Conservation (phyloP, 2,329 filamentous ascomycete genomes). For the Beauveria pseudobassiana region DNA sequence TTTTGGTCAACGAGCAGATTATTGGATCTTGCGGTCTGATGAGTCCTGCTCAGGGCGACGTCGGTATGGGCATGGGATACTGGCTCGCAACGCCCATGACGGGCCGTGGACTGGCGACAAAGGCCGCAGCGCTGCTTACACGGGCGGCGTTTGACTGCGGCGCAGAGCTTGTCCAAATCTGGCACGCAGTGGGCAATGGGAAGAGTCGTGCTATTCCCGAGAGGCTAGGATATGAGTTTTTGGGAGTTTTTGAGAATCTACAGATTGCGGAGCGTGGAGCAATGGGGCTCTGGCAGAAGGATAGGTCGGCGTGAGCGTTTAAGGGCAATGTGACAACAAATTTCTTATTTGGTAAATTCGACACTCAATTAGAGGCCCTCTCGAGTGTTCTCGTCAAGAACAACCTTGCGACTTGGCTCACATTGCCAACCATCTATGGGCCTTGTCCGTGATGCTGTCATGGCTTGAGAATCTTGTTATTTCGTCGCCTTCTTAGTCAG, state of each 20-base stretch:
- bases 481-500: no score
- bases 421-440: no score
- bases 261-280: neutral
- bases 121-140: constrained; percentile 13
- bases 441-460: no score
- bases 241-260: constrained; percentile 1
- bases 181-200: constrained; percentile 12
- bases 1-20: constrained; percentile 7
- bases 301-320: neutral
- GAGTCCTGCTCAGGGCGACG: neutral
- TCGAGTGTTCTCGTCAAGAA: no score
- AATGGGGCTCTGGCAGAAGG: constrained; percentile 2
- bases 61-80: constrained; percentile 15
- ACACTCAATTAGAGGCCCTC: no score
- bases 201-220: constrained; percentile 12
- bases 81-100: constrained; percentile 15
- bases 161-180: constrained; percentile 13
- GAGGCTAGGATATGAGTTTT: constrained; percentile 10
- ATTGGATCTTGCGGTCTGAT: constrained; percentile 15
- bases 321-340: no score
- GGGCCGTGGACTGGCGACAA: constrained; percentile 14
- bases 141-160: constrained; percentile 13
- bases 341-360: no score
- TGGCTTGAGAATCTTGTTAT: no score
- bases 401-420: no score